Evolutionary conservation across 495 filamentous ascomycete genomes (phyloP), one percentile per base, ranked within the genome.

Genomic region (Hypoxylon rickii): DNA sequence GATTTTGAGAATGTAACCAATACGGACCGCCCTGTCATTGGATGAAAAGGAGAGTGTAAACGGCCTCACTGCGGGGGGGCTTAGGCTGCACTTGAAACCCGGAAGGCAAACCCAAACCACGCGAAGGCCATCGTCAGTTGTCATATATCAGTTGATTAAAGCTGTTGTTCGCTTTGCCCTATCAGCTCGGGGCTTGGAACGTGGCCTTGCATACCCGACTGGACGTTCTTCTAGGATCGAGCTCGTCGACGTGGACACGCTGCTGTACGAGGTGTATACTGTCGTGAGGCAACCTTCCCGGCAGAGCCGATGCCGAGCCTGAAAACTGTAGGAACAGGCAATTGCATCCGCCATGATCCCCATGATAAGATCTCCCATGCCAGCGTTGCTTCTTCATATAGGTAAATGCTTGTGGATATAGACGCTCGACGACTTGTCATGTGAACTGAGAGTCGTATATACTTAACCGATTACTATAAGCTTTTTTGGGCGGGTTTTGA

Each of bases 1-100:
- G 44, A 41, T 38, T 46, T 19, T 44, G 48, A 40, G 16, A 44
- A 43, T 53, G 37, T 31, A 44, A 32, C 59, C 52, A 57, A 57
- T 62, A 26, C 51, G 24, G 52, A 24, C 10, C 16, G 16, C 10
- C n/a, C 29, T 8, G 22, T 34, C 20, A 47, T 56, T 56, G 38
- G 46, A 49, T 18, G 21, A 4, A 13, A 51, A 33, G 32, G 11
- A 57, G 29, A 41, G 49, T 13, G 46, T 39, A 15, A 32, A 53
- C 48, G 43, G 39, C 18, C 33, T 57, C 38, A 33, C 49, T 53
- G 44, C 43, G 52, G 52, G 47, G 44, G 59, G 5, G 38, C 34
- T 21, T 29, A 41, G 26, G 2, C 10, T 51, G 7, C 44, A 20
- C 37, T 24, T 12, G 22, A 39, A 44, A 38, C 15, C 42, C 3